Conservation (phyloP, 2,329 filamentous ascomycete species). For the Camptophora hylomeconis region DNA sequence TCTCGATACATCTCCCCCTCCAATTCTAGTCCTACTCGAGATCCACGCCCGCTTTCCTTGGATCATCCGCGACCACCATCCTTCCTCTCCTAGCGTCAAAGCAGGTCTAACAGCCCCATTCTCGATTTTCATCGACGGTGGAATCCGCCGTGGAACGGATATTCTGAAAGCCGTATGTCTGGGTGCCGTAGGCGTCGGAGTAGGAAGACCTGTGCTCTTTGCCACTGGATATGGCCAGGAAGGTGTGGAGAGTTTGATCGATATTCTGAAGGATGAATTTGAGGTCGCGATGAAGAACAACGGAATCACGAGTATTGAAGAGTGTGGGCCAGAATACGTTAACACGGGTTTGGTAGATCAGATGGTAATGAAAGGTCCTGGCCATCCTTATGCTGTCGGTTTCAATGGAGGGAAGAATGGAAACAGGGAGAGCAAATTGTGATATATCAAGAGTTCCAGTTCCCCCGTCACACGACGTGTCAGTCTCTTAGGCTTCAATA, state of each 20-base stretch:
- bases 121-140: conserved; percentile 42
- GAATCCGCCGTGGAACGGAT: conserved; percentile 41
- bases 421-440: conserved; percentile 5
- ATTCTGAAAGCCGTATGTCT: conserved; percentile 42
- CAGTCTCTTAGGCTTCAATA: no score
- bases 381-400: conserved; percentile 29
- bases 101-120: conserved; percentile 19
- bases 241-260: conserved; percentile 41
- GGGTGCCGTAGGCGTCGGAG: conserved; percentile 41
- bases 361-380: conserved; percentile 28
- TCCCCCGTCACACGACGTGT: no score
- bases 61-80: conserved; percentile 30
- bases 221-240: conserved; percentile 42
- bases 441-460: no score
- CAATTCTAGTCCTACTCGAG: conserved; percentile 39
- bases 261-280: conserved; percentile 37
- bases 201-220: conserved; percentile 41
- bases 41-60: conserved; percentile 38
- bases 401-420: conserved; percentile 4
- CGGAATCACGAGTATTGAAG: conserved; percentile 32
- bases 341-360: conserved; percentile 39
- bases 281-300: conserved; percentile 36
- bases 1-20: conserved; percentile 38
- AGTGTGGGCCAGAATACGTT: conserved; percentile 31
- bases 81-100: conserved; percentile 8